Base-by-base conservation (phyloP, 164 flowering plant genomes). In the Akebia trifoliata region DNA sequence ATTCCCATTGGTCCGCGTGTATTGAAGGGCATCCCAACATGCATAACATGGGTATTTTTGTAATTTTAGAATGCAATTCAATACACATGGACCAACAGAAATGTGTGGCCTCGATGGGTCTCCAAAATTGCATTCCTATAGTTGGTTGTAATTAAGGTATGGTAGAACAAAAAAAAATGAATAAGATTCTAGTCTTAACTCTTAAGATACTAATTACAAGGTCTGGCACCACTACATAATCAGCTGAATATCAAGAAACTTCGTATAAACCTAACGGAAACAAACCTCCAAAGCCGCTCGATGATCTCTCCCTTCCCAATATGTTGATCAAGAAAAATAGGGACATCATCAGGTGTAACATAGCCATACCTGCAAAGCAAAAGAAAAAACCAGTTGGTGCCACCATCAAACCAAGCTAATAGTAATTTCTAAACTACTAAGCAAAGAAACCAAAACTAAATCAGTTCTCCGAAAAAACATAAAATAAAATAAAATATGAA, bases 261-360 rank as follows among this genome's bases (percentile, higher is more conserved):
- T 31, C 25, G 29, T 1, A 25, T 10, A 47, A 5, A 54, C n/a
- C 8, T 54, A 45, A 22, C 0, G 30, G 47, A n/a, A 29, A 51
- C 74, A 60, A 50, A 72, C 72, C 72, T 64, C 72, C 72, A 72
- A 37, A 72, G 68, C 20, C 59, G 70, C 54, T 81, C 77, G 49
- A 87, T 67, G 29, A 87, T 66, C 67, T 76, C 72, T 65, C 97
- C 97, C 59, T 79, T 84, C 37, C 65, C 86, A 66, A 93, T 85
- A 65, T 90, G 96, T 62, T 73, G 80, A 68, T 87, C 94, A 50
- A 93, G 75, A 61, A 93, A 55, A 50, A 58, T 74, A 31, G 86
- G 76, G 24, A 90, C 85, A 76, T 93, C 97, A 61, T 74, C 72
- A n/a, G 96, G 96, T 42, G 90, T 79, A 49, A 84, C 96, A 75